A percentile compares a stretch with the other conserved stretches of the same genome.
Conservation (phyloP, 2,329 filamentous ascomycete species). For the Ilyonectria sp. region DNA sequence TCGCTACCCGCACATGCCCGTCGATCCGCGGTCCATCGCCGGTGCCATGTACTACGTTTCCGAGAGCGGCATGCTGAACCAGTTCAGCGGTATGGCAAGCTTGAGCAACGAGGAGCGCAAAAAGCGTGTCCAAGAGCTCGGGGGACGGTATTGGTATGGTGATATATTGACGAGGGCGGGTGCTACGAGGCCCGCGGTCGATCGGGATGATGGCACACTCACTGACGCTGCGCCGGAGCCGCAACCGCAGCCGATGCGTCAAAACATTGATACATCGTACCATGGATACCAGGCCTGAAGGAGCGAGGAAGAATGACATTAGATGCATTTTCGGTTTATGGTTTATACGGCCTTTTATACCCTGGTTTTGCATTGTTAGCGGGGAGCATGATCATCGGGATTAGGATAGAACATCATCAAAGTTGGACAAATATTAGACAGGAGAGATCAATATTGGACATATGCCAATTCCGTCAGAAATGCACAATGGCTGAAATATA, state of each 20-base stretch:
- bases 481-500: not conserved
- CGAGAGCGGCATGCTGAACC: slow-evolving; percentile 45
- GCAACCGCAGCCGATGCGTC: slow-evolving; percentile 27
- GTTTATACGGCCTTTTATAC: slow-evolving; percentile 6
- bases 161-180: slow-evolving; percentile 41
- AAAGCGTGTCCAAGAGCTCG: slow-evolving; percentile 41
- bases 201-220: slow-evolving; percentile 45
- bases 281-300: slow-evolving; percentile 31
- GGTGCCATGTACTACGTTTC: slow-evolving; percentile 62
- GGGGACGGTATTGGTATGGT: slow-evolving; percentile 44
- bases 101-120: slow-evolving; percentile 40
- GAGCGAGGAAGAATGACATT: not conserved
- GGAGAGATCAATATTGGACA: not conserved
- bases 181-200: slow-evolving; percentile 42
- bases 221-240: slow-evolving; percentile 18
- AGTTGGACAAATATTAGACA: not conserved
- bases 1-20: slow-evolving; percentile 60
- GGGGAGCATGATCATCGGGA: not conserved
- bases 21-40: slow-evolving; percentile 63
- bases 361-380: slow-evolving; percentile 14
- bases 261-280: slow-evolving; percentile 41
- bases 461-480: not conserved
- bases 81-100: slow-evolving; percentile 43
- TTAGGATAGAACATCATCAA: not conserved
- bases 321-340: not conserved